Evolutionary conservation across 2,329 filamentous ascomycete species (phyloP).

Genomic region (Talaromyces rugulosus): DNA sequence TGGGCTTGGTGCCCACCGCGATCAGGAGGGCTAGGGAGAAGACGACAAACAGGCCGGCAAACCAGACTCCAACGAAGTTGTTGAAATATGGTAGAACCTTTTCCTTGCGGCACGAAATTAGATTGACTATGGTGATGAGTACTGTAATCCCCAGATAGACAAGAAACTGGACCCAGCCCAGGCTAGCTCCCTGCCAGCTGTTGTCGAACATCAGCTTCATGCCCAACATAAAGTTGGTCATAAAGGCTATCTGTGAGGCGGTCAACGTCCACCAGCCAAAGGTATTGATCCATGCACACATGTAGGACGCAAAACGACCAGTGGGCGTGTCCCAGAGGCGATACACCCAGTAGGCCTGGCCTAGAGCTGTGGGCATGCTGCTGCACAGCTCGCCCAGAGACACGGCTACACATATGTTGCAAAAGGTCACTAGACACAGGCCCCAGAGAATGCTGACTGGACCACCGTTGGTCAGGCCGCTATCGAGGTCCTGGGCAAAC

Average conservation of each 20-base stretch:
- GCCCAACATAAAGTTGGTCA: conserved; percentile 55
- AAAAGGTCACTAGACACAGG: conserved; percentile 49
- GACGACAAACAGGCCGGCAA: conserved; percentile 50
- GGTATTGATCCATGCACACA: conserved; percentile 59
- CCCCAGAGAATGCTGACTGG: conserved; percentile 55
- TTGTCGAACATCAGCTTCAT: conserved; percentile 53
- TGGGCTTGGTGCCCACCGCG: conserved; percentile 44
- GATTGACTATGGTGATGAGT: conserved; percentile 48
- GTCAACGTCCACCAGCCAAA: conserved; percentile 58
- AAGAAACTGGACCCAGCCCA: conserved; percentile 53
- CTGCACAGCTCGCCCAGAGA: conserved; percentile 56
- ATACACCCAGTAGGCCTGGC: conserved; percentile 57
- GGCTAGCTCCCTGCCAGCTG: conserved; percentile 41
- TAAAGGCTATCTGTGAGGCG: conserved; percentile 55
- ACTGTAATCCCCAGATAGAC: conserved; percentile 51
- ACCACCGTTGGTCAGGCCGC: conserved; percentile 53
- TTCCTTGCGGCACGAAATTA: conserved; percentile 49
- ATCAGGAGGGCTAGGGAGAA: conserved; percentile 51
- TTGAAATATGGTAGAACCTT: conserved; percentile 50
- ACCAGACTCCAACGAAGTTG: conserved; percentile 53
- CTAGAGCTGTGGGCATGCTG: conserved; percentile 57
- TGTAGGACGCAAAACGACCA: conserved; percentile 52
- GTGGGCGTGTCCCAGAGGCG: conserved; percentile 35
- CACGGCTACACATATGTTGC: conserved; percentile 52
- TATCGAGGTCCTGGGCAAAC: conserved; percentile 51